Percentiles rank a stretch among this genome's conserved stretches.
Evolutionary conservation across 441 rosid genomes (phyloP).

Genomic region (Rhodomyrtus psidioides): DNA sequence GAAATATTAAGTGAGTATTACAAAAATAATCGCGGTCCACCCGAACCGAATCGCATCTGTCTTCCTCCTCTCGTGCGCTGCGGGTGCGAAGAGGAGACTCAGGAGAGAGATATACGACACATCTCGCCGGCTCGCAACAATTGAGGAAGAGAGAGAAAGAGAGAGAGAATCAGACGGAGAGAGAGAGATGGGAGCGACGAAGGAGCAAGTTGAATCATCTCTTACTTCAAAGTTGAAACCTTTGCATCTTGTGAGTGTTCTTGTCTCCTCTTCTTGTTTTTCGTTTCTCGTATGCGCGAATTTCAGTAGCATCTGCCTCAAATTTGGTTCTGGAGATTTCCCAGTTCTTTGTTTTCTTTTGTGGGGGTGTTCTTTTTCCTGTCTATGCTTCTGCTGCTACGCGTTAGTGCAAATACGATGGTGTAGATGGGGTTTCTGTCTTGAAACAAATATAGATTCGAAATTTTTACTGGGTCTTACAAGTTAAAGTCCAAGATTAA

Average conservation of each 20-base stretch:
- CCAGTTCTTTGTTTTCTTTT: not conserved
- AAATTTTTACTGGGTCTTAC: not conserved
- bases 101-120: not conserved
- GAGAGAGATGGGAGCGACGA: conserved; percentile 61
- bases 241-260: conserved; percentile 52
- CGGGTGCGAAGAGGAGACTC: not conserved
- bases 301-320: not conserved
- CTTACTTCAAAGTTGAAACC: conserved; percentile 66
- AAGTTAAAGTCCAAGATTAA: not conserved
- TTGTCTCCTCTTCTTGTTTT: not conserved
- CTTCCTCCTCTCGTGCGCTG: not conserved
- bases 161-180: not conserved
- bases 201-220: conserved; percentile 71
- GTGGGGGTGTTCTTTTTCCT: not conserved
- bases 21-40: not conserved
- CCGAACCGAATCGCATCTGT: not conserved
- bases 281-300: not conserved
- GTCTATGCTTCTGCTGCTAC: not conserved
- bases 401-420: not conserved
- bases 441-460: not conserved
- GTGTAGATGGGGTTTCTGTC: not conserved
- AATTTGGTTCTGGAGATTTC: not conserved
- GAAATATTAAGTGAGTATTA: not conserved
- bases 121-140: not conserved
- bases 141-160: not conserved